phyloP scores from a whole-genome alignment of 1,284 basidiomycete species.

The Somion occarium region DNA sequence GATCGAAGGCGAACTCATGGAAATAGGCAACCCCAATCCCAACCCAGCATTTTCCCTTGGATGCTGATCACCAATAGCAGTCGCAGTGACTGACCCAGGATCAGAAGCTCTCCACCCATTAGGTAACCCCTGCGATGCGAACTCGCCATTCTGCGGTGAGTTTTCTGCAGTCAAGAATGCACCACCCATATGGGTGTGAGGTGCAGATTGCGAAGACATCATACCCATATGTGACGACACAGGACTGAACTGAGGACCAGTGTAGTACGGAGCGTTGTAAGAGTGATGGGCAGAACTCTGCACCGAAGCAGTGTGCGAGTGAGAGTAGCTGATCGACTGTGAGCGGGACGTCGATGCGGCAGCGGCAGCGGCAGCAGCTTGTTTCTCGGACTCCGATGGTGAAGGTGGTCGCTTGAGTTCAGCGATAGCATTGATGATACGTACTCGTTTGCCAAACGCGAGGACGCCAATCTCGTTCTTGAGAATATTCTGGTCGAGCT shows the following conservation, averaged over 20 bases:
- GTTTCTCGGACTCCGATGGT: slow-evolving; percentile 23
- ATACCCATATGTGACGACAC: slow-evolving; percentile 5
- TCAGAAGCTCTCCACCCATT: slow-evolving; percentile 28
- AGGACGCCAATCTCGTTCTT: slow-evolving; percentile 94
- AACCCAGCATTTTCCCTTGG: slow-evolving; percentile 14
- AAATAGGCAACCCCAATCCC: slow-evolving; percentile 15
- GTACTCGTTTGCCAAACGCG: slow-evolving; percentile 92
- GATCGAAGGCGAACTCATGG: slow-evolving; percentile 3
- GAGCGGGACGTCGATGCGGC: slow-evolving; percentile 31
- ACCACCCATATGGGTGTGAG: slow-evolving; percentile 17
- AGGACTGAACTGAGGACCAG: slow-evolving; percentile 10
- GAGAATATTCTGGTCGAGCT: slow-evolving; percentile 88
- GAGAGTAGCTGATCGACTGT: slow-evolving; percentile 31
- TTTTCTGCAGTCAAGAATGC: slow-evolving; percentile 35
- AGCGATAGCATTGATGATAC: slow-evolving; percentile 91
- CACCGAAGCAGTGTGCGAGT: slow-evolving; percentile 38
- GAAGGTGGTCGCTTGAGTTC: slow-evolving; percentile 78
- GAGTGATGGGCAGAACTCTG: slow-evolving; percentile 36
- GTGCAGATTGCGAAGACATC: slow-evolving; percentile 14
- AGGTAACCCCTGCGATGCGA: slow-evolving; percentile 16
- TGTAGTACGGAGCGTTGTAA: slow-evolving; percentile 10
- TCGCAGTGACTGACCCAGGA: slow-evolving; percentile 17
- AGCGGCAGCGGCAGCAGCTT: slow-evolving; percentile 15
- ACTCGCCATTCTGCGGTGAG: slow-evolving; percentile 30
- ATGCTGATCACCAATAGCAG: background rate